Base-by-base conservation (phyloP, 768 basidiomycete genomes). In the Mycena rebaudengoi region DNA sequence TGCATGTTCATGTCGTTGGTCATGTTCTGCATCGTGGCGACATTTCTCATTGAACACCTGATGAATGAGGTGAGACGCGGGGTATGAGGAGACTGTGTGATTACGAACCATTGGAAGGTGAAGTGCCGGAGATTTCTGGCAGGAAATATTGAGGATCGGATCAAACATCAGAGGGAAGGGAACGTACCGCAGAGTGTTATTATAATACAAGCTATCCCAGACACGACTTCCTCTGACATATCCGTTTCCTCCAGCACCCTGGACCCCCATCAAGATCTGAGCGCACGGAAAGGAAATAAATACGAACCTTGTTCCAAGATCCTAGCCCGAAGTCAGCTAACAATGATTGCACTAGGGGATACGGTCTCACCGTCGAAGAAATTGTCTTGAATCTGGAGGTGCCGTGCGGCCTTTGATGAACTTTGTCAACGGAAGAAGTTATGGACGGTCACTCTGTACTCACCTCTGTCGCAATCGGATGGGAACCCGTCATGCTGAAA, bases 141-240 rank as follows among this genome's bases (percentile, higher is more conserved):
- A n/a, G n/a, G n/a, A n/a, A n/a, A n/a, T n/a, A n/a, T 30, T 55
- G 12, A 45, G 25, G 44, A 2, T 28, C 4, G 13, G 25, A 25
- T 26, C n/a, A n/a, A 26, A 8, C 3, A 13, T 20, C 18, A 16
- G 6, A 26, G 21, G 13, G 25, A 14, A 45, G 7, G 2, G 21
- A 6, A 26, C 44, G 18, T 49, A 62, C 52, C 65, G 44, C 21
- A 48, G 44, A 10, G 65, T 66, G 43, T 48, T 55, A 37, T 66
- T 66, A 53, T 32, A 66, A 37, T 62, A 66, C 28, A 66, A 33
- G 29, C 65, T 66, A 29, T 66, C 65, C 65, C 65, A 66, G 18
- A 66, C 65, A 5, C 65, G 60, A 26, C 44, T 49, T 23, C 65
- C 65, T 16, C 65, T 14, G 30, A 66, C 44, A 26, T 66, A 66